Base-by-base conservation (phyloP, 495 filamentous ascomycete species). In the Sabuloglossum arenarium region DNA sequence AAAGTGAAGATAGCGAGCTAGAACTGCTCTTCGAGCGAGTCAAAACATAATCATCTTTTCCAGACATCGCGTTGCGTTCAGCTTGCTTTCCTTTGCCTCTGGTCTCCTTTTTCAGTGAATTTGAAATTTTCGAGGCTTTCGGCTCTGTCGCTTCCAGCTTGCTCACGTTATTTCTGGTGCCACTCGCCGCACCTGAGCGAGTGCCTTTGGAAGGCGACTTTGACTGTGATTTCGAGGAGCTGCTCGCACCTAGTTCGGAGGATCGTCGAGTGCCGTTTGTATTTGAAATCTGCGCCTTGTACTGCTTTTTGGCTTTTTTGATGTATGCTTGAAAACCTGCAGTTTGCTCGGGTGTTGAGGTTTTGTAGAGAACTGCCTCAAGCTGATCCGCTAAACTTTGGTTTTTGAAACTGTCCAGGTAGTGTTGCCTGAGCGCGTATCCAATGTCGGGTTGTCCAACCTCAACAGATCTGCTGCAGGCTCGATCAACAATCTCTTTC, bases 1-100 rank as follows among this genome's bases (percentile, higher is more conserved):
- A 66, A 6, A 65, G 65, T 1, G 71, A 71, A 28, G 75, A 75
- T 25, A 74, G 53, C 14, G 68, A 71, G 10, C 71, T 73, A 12
- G 66, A 64, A 25, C 68, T 75, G 56, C 65, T 67, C 39, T 55
- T 50, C 4, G 64, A 63, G n/a, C 64, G 62, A 55, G 60, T 63
- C 27, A 57, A 24, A 25, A 61, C 59, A 27, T 42, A 56, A 23
- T 56, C 56, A 10, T 60, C 57, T 45, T 64, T 60, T 16, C 53
- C 43, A 11, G 58, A 31, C 19, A 60, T 57, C 10, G 56, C 57
- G 39, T 60, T 59, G n/a, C 28, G 31, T 43, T 21, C 30, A 50
- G 51, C 50, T 58, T 54, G 24, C 37, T 58, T 43, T 43, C 50
- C 19, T n/a, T 19, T 37, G 27, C 30, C 28, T 39, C 45, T 55